Evolutionary conservation across 2,329 filamentous ascomycete species (phyloP).

Genomic region (Trichoderma sp.): DNA sequence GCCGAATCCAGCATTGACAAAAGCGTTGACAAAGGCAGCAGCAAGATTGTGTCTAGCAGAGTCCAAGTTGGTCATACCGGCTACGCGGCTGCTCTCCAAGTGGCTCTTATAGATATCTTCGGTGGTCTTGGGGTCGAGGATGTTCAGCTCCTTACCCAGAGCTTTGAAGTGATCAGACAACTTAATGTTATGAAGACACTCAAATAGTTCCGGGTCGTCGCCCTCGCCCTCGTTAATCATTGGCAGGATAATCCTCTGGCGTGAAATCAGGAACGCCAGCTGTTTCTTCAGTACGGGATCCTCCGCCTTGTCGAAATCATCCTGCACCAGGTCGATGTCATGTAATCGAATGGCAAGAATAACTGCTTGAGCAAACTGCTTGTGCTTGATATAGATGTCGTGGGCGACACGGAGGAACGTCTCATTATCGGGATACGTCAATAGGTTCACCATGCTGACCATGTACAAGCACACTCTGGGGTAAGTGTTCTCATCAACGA

Average conservation of each 20-base stretch:
- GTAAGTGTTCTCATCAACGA: conserved; percentile 93
- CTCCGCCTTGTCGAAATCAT: conserved; percentile 76
- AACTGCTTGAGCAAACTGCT: conserved; percentile 90
- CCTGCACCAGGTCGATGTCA: conserved; percentile 77
- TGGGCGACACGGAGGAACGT: conserved; percentile 92
- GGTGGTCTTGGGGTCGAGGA: conserved; percentile 92
- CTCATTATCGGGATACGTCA: conserved; percentile 97
- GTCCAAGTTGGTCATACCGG: conserved; percentile 90
- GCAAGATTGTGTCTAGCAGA: conserved; percentile 95
- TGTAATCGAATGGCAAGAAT: conserved; percentile 92
- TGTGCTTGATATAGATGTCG: conserved; percentile 89
- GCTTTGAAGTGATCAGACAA: conserved; percentile 92
- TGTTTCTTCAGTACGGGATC: conserved; percentile 88
- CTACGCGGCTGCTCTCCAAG: conserved; percentile 90
- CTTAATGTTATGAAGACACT: conserved; percentile 85
- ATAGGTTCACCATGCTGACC: conserved; percentile 96
- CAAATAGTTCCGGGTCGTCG: conserved; percentile 73
- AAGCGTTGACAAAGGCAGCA: conserved; percentile 93
- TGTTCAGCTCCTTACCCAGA: conserved; percentile 92
- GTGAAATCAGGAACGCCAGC: conserved; percentile 87
- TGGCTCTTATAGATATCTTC: conserved; percentile 99
- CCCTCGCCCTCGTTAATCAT: conserved; percentile 61
- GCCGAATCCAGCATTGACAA: conserved; percentile 93
- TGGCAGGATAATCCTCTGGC: conserved; percentile 85
- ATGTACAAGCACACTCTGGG: conserved; percentile 93